phyloP scores from a whole-genome alignment of 139 green algal genomes.

The Eudorina sp. region DNA sequence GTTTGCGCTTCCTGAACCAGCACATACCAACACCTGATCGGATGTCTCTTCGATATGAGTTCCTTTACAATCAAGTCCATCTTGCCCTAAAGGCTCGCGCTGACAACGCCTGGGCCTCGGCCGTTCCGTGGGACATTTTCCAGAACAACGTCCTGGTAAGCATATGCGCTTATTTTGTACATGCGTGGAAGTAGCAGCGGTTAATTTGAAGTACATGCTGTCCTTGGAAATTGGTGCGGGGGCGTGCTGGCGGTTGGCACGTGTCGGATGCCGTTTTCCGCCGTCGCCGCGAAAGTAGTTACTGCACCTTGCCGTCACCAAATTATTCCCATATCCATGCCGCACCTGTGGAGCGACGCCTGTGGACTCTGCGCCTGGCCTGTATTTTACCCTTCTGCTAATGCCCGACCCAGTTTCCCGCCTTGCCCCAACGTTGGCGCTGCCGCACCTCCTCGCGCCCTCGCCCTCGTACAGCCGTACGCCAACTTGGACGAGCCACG shows the following conservation, averaged over 20 bases:
- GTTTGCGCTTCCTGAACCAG: background rate
- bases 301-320: no score
- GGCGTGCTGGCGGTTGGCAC: background rate
- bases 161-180: background rate
- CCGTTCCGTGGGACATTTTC: constrained; percentile 60
- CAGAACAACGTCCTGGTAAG: constrained; percentile 60
- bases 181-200: background rate
- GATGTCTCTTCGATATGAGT: background rate
- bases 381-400: background rate
- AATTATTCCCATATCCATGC: no score
- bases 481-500: constrained; percentile 65
- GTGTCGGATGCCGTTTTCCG: background rate
- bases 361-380: background rate
- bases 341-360: no score
- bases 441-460: no score
- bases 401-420: background rate
- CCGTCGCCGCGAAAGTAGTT: no score
- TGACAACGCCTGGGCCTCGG: constrained; percentile 45
- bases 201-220: background rate
- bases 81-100: constrained; percentile 48
- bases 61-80: background rate
- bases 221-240: background rate
- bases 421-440: background rate
- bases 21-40: constrained; percentile 7
- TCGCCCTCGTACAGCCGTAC: constrained; percentile 49